Base-by-base conservation (phyloP, 352 stramenopile genomes). In the Aphanomyces cochlioides region DNA sequence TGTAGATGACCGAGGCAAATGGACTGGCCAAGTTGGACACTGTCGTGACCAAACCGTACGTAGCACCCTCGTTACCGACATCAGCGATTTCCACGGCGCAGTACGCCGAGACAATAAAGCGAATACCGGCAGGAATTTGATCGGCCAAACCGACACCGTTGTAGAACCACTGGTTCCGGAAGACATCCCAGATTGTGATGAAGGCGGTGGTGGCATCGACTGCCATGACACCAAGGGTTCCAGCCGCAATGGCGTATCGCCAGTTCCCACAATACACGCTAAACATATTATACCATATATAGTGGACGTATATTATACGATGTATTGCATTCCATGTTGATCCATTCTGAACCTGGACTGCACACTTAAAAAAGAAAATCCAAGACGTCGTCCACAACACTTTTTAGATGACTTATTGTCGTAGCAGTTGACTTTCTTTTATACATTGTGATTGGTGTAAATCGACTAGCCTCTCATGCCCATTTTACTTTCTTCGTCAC, bases 71-170 rank as follows among this genome's bases (percentile, higher is more conserved):
- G n/a, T 85, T 81, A 0, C 83, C 82, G 5, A 83, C 75, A 59
- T 92, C 85, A 3, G 83, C 81, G 57, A 94, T 89, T 67, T 94
- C 80, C 34, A 94, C 79, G 15, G 88, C 86, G 38, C 89, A 82
- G n/a, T 89, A 77, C 61, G 88, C 87, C 7, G 80, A 75, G n/a
- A 92, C 77, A 65, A 93, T 89, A 77, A 90, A 88, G 0, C 77
- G 78, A 50, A 93, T 74, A 6, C 80, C 85, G 59, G 90, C 78
- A 6, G 83, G 79, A 72, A 93, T 88, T 10, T 72, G 74, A 19
- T 90, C 77, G 37, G 83, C 41, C 40, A 85, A 72, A 15, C 79
- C 78, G 45, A 80, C 79, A 3, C 78, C 60, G 3, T 89, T 74
- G 65, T 87, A 90, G 56, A 92, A 82, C 69, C 79, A 86, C 41